Base-by-base conservation (phyloP, 108 stramenopile genomes). In the Nitzschia putrida region DNA sequence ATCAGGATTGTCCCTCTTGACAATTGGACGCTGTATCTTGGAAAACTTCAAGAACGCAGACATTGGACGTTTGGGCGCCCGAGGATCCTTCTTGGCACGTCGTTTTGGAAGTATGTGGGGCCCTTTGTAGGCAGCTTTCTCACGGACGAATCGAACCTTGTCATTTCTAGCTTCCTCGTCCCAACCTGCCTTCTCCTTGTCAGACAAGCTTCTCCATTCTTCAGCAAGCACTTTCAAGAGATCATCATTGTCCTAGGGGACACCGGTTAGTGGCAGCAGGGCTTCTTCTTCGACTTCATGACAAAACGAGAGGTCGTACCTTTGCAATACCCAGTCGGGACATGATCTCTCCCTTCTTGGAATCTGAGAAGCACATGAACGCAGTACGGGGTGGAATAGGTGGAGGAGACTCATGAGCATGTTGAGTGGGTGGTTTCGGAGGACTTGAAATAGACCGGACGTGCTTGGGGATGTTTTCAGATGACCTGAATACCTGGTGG, bases 321-420 rank as follows among this genome's bases (percentile, higher is more conserved):
- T 69, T 61, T 13, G 51, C 22, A 53, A 76, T 79, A 3, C 65
- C 71, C 21, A 69, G 40, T 34, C 69, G 38, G 14, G 23, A 43
- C 77, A 78, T 76, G 20, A 77, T 65, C 43, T 73, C 79, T 40
- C 73, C 63, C 49, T 79, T 71, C 59, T 83, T 86, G 42, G 55
- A 64, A 65, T 83, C 82, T 41, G 80, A 68, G 68, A 88, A 88
- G 65, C 82, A 88, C 71, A 88, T 82, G 50, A 88, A 88, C n/a
- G 86, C 83, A 11, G 83, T 73, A 7, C 82, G 80, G 12, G 86
- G 83, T 37, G 81, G 77, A 59, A 65, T 80, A 42, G 81, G 85
- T 25, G 73, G 80, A 24, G 40, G 26, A 24, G 25, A 34, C 2
- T 49, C 44, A 57, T 26, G 41, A 20, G 47, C 14, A 20, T 54